Base-by-base conservation (phyloP, 2,329 filamentous ascomycete species). In the Nothophaeocryptopus gaeumannii region DNA sequence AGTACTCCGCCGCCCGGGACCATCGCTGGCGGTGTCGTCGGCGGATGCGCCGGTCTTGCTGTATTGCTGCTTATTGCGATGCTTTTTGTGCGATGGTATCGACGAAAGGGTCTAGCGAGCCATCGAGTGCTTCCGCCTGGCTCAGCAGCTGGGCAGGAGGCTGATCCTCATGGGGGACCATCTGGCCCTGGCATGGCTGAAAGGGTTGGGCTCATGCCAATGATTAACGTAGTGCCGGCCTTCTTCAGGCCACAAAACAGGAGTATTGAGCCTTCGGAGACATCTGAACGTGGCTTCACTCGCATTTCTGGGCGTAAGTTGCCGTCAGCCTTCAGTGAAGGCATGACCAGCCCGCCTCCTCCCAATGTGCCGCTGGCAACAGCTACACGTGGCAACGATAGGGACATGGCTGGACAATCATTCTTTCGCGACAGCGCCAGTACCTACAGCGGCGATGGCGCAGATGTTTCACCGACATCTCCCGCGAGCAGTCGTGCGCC, bases 21-120 rank as follows among this genome's bases (percentile, higher is more conserved):
- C 51, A 76, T 84, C 3, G 79, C 83, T 14, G 82, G 82, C 7
- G 81, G 80, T 39, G 78, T 84, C n/a, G 73, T 85, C 20, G 82
- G 82, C 12, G 81, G 81, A 39, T 73, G 83, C 42, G 80, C 80
- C 31, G 82, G 80, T 26, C 61, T 79, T 31, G 76, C 79, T 10
- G 62, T 81, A 7, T 61, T 81, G 7, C 60, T 79, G 8, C 61
- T 77, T 9, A 67, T 78, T 30, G 63, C 81, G 9, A 63, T 84
- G 45, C 65, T 82, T 30, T 65, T 82, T 46, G 68, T 81, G 39
- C 72, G 74, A 50, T 76, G 78, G 60, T 79, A 78, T 63, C 74
- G 75, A 54, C 69, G 66, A 31, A 57, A 55, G 36, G 43, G 45
- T 9, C 50, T 56, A 34, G 30, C 45, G 11, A 52, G 56, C 8